Evolutionary conservation across 78 protist genomes (phyloP), one percentile per base, ranked within the genome.

Genomic region (Dictyostelium brefeldianum): DNA sequence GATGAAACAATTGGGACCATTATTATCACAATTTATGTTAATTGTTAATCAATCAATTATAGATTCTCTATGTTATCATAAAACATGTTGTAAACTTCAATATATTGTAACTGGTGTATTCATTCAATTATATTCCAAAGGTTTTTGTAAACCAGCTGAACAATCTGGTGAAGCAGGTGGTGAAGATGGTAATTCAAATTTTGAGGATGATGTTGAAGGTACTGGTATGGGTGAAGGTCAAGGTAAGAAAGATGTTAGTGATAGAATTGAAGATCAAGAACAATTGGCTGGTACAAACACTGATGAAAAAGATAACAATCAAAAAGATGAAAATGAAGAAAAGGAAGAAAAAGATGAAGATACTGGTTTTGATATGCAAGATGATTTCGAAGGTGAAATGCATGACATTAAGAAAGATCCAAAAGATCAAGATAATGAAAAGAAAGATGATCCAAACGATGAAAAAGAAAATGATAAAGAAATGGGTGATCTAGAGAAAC

Each of bases 211-310:
- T 73, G 90, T 79, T 5, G 74, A 79, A 59, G 97, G 97, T 14
- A 89, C 89, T 15, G 99, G 98, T 43, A 81, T 96, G 92, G 98
- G 98, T 56, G 97, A 93, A 75, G 98, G 98, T 59, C 70, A 94
- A 46, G 98, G 98, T 46, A 82, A 89, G 89, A 89, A 95, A 48
- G 98, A 98, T 83, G 97, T 97, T 31, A 81, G 94, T 36, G 97
- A 94, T 50, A 50, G 78, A 78, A 41, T 95, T 27, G 78, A 89
- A 54, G 95, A 90, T 62, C 47, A 78, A 41, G 95, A 75, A 17
- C 94, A 91, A 74, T 36, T 83, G 27, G 48, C 17, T n/a, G 95
- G 79, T 62, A 50, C 70, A n/a, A 71, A 91, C 4, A 48, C 62
- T 20, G 80, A 83, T 14, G 50, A 79, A 50, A 74, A 90, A 54